phyloP scores from a whole-genome alignment of 768 basidiomycete genomes.

The Boletus rubescentipes region DNA sequence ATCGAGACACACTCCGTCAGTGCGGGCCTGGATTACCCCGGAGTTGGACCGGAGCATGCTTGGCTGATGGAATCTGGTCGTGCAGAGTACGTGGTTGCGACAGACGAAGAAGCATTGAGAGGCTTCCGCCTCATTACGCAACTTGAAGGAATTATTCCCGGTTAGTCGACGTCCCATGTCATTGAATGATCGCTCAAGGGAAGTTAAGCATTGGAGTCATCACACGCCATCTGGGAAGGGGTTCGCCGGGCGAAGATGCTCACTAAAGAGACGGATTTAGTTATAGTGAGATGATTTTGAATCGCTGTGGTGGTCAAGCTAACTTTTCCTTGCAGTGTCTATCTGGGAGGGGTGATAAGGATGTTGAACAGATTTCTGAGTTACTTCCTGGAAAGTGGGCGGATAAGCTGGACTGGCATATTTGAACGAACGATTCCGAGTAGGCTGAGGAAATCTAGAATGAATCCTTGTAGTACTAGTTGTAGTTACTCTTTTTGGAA shows the following conservation, averaged over 20 bases:
- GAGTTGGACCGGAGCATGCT: slow-evolving; percentile 97
- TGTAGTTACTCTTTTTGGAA: slow-evolving; percentile 19
- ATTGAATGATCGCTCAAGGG: slow-evolving; percentile 5
- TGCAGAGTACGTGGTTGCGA: slow-evolving; percentile 91
- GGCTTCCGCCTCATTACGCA: slow-evolving; percentile 93
- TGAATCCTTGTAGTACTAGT: background rate
- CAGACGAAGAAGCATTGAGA: slow-evolving; percentile 89
- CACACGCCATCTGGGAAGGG: slow-evolving; percentile 95
- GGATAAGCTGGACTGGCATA: slow-evolving; percentile 90
- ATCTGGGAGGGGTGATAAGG: slow-evolving; percentile 96
- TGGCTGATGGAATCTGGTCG: slow-evolving; percentile 94
- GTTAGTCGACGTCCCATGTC: slow-evolving; percentile 38
- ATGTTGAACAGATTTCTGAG: slow-evolving; percentile 95
- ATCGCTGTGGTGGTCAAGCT: slow-evolving; percentile 3
- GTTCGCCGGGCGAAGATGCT: slow-evolving; percentile 81
- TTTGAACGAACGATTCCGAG: slow-evolving; percentile 35
- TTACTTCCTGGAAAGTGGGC: slow-evolving; percentile 93
- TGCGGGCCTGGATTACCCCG: slow-evolving; percentile 94
- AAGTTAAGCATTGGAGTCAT: slow-evolving; percentile 80
- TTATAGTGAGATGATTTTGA: slow-evolving; percentile 65
- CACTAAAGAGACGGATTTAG: slow-evolving; percentile 81
- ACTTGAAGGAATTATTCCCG: slow-evolving; percentile 95
- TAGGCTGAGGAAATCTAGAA: no score
- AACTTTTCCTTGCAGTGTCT: slow-evolving; percentile 58
- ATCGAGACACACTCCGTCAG: slow-evolving; percentile 97